A percentile compares a stretch with the other conserved stretches of the same genome.
phyloP scores from a whole-genome alignment of 805 yeast genomes.

The Sugiyamaella boreocaroliniensis region DNA sequence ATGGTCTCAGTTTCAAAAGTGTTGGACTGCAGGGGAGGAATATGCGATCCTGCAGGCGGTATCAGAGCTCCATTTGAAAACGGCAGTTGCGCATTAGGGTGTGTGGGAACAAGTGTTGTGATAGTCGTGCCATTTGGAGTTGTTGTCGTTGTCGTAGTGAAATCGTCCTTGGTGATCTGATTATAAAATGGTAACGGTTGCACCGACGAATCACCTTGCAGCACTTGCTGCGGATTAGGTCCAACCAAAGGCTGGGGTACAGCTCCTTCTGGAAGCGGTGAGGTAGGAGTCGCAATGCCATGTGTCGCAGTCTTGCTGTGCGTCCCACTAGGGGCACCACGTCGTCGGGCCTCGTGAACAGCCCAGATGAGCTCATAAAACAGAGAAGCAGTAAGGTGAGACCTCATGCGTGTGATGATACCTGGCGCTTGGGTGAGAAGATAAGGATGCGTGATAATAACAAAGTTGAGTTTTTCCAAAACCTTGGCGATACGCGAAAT shows the following conservation, averaged over 20 bases:
- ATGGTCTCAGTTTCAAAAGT: neutral
- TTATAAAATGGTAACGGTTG: constrained; percentile 84
- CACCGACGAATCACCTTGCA: constrained; percentile 33
- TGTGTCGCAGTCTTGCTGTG: constrained; percentile 13
- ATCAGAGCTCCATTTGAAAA: constrained; percentile 6
- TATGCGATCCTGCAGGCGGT: neutral
- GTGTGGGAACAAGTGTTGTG: constrained; percentile 74
- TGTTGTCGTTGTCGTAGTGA: constrained; percentile 74
- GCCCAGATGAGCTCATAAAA: constrained; percentile 92
- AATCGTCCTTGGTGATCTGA: constrained; percentile 84
- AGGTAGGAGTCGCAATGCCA: neutral
- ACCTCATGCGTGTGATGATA: constrained; percentile 80
- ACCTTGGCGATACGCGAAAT: constrained; percentile 88
- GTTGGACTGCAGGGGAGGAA: neutral
- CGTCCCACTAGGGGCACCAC: constrained; percentile 30
- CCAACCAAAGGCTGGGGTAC: constrained; percentile 20
- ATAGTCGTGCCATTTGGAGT: constrained; percentile 90
- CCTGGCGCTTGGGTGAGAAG: constrained; percentile 65
- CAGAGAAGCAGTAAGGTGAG: constrained; percentile 83
- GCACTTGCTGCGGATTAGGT: constrained; percentile 20
- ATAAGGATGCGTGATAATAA: constrained; percentile 80
- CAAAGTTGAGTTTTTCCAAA: constrained; percentile 80
- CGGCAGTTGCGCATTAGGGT: constrained; percentile 14
- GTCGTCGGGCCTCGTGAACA: constrained; percentile 85
- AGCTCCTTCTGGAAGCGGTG: constrained; percentile 13